Conservation (phyloP, 192 early-diverging fungal species). For the Backusella mclennaniae region DNA sequence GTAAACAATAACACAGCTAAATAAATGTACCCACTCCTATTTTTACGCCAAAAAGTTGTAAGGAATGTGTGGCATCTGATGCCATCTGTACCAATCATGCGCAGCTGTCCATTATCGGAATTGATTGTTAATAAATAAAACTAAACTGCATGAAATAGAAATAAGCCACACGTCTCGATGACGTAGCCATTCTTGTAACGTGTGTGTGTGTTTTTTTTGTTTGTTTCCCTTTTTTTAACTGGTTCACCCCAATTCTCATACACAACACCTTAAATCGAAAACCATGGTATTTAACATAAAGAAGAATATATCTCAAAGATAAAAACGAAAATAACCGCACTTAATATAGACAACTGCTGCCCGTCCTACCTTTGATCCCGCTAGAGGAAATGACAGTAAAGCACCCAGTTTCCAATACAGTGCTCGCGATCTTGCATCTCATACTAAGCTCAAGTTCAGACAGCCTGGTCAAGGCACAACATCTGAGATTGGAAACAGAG, state of each 20-base stretch:
- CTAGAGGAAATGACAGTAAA: constrained; percentile 62
- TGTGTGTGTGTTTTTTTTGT: background rate
- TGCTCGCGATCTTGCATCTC: constrained; percentile 68
- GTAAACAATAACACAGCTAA: background rate
- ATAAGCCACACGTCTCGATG: background rate
- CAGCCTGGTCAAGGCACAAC: constrained; percentile 63
- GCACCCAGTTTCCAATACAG: constrained; percentile 64
- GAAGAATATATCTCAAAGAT: background rate
- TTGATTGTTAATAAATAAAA: background rate
- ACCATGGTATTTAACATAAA: background rate
- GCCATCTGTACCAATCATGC: background rate
- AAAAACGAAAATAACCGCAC: background rate
- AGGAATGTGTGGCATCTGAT: constrained; percentile 4
- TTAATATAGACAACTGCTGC: constrained; percentile 57
- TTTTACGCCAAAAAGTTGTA: background rate
- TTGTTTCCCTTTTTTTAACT: background rate
- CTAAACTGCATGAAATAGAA: background rate
- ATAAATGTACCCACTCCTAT: background rate
- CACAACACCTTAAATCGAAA: background rate
- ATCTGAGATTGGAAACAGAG: constrained; percentile 55
- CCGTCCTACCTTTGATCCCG: constrained; percentile 77
- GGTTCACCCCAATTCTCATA: background rate
- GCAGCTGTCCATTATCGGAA: background rate
- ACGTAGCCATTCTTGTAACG: background rate
- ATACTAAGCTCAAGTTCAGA: constrained; percentile 77